Percentiles rank a stretch among this genome's conserved stretches.
Evolutionary conservation across 257 asterid genomes (phyloP).

Genomic region (Jaltomata sinuosa): DNA sequence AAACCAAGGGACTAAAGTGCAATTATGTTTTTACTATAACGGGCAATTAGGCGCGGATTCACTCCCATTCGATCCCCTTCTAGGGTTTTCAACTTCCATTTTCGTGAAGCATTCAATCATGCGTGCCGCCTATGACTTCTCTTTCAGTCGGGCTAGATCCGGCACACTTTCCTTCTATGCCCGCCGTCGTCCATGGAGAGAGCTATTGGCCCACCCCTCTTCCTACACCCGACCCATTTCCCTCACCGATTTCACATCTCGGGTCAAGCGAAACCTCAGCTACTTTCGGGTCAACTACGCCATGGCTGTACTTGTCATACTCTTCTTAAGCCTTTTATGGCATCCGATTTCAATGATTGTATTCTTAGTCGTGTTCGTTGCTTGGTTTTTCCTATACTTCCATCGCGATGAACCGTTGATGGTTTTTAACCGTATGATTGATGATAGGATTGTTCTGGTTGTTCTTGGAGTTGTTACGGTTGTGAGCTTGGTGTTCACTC

Average conservation of each 20-base stretch:
- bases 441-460: constrained; percentile 41
- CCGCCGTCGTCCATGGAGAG: constrained; percentile 70
- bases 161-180: constrained; percentile 30
- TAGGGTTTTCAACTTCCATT: not conserved
- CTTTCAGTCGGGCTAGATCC: constrained; percentile 24
- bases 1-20: not conserved
- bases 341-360: constrained; percentile 66
- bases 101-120: too few species aligned
- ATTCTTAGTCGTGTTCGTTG: constrained; percentile 28
- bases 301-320: constrained; percentile 21
- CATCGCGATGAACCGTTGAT: constrained; percentile 53
- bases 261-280: constrained; percentile 38
- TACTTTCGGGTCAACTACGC: constrained; percentile 70
- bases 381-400: constrained; percentile 50
- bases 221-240: constrained; percentile 42
- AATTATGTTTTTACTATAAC: not conserved
- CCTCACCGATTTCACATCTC: constrained; percentile 30
- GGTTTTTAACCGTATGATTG: constrained; percentile 45
- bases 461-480: constrained; percentile 38
- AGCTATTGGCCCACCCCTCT: constrained; percentile 53
- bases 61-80: not conserved
- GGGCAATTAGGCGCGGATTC: not conserved
- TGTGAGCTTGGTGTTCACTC: constrained; percentile 37
- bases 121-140: not conserved
- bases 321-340: constrained; percentile 58